Evolutionary conservation across 495 filamentous ascomycete genomes (phyloP), one percentile per base, ranked within the genome.

Genomic region (Bombardia bombarda): DNA sequence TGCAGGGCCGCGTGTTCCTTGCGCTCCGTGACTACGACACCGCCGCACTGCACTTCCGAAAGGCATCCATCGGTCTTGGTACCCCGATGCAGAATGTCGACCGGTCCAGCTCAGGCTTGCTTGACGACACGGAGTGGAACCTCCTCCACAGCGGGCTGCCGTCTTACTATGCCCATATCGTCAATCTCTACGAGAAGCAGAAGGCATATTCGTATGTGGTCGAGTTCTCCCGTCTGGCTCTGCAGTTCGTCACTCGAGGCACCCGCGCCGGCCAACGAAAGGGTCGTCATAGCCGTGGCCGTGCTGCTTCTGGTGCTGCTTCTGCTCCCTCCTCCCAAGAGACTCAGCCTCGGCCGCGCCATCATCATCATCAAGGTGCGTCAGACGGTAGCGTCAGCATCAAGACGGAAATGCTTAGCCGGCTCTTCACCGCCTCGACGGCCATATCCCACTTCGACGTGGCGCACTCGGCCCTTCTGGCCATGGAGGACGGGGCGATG

Each of bases 131-230:
- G 10, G 82, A 90, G 44, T 77, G 75, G 53, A 78, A 80, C 38
- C 72, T 75, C 42, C 82, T 96, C 46, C 79, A 83, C 54, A 76
- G 77, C 39, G 92, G 90, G 7, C 72, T 92, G 22, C 71, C 86
- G 3, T 76, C 79, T 40, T 97, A 95, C 61, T 94, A 90, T 57
- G 75, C 82, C 32, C 93, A 98, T 61, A 75, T 97, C 45, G 74
- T 87, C 13, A 72, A 74, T 18, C 72, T 98, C 7, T 97, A 84
- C 57, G 89, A 95, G 49, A 73, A 79, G 52, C 73, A 74, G 35
- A 82, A 80, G 38, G 78, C 77, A 4, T 84, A 83, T 52, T 83
- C 84, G 4, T 84, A 83, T 58, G 86, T 89, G 37, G 77, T 84
- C 5, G 86, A 93, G 46, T 95, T 97, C 61, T 81, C 90, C 25